phyloP scores from a whole-genome alignment of 495 filamentous ascomycete species.

The Aspergillus sclerotiicarbonarius region DNA sequence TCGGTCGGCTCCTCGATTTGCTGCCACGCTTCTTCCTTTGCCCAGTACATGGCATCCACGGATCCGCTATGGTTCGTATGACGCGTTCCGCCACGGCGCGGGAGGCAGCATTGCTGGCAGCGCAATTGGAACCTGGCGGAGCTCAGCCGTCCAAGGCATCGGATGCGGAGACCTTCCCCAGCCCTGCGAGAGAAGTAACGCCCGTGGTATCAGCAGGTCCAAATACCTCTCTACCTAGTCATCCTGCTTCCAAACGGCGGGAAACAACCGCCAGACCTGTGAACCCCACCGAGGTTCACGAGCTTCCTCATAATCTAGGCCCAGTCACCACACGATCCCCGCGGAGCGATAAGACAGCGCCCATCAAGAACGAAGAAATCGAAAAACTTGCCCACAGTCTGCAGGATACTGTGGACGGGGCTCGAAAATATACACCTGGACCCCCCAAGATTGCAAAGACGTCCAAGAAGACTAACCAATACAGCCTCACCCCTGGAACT shows the following conservation, averaged over 20 bases:
- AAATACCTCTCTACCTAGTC: too few relatives aligned
- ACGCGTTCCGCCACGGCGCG: slow-evolving; percentile 1
- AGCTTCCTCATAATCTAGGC: slow-evolving; percentile 46
- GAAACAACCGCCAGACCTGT: background rate
- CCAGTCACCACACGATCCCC: slow-evolving; percentile 1
- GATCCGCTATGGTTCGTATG: background rate
- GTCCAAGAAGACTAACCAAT: slow-evolving; percentile 29
- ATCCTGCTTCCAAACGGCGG: background rate
- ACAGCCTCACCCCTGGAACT: slow-evolving; percentile 42
- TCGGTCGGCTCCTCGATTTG: too few relatives aligned
- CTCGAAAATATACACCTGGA: slow-evolving; percentile 6
- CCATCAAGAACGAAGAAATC: slow-evolving; percentile 14
- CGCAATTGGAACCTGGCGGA: too few relatives aligned
- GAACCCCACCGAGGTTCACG: background rate
- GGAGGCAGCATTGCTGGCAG: background rate
- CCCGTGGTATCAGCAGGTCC: background rate
- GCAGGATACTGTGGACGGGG: slow-evolving; percentile 22
- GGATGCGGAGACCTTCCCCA: background rate
- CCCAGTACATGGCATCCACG: background rate
- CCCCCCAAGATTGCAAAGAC: slow-evolving; percentile 14
- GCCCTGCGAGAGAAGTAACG: background rate
- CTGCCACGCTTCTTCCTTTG: background rate
- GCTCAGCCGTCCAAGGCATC: background rate
- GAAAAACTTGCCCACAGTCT: slow-evolving; percentile 15
- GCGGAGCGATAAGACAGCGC: slow-evolving; percentile 8